Percentiles rank a stretch among this genome's conserved stretches.
Evolutionary conservation across 192 early-diverging fungal genomes (phyloP).

Genomic region (Backusella luteola): DNA sequence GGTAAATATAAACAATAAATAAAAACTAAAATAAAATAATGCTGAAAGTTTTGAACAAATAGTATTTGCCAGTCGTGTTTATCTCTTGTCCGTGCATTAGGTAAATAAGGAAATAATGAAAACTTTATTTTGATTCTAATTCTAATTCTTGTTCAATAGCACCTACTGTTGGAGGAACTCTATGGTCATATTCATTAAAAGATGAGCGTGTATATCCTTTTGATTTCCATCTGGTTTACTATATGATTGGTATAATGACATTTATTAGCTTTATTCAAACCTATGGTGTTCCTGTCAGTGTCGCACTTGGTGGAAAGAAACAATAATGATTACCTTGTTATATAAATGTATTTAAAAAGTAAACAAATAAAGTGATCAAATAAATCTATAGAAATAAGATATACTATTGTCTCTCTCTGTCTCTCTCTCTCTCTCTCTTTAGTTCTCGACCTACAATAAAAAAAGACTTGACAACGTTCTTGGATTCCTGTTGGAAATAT

Average conservation of each 20-base stretch:
- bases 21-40: background rate
- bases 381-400: background rate
- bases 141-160: slow-evolving; percentile 40
- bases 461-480: background rate
- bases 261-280: slow-evolving; percentile 39
- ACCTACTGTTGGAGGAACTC: slow-evolving; percentile 50
- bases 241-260: slow-evolving; percentile 43
- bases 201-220: slow-evolving; percentile 49
- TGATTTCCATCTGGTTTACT: slow-evolving; percentile 53
- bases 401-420: too few relatives aligned
- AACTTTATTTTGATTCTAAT: slow-evolving; percentile 1
- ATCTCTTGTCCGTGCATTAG: slow-evolving; percentile 38
- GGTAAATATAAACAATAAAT: slow-evolving; percentile 12
- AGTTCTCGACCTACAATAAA: background rate
- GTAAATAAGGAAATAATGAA: slow-evolving; percentile 7
- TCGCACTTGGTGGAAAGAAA: background rate
- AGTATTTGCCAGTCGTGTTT: slow-evolving; percentile 51
- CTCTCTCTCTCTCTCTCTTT: too few relatives aligned
- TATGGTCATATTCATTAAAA: slow-evolving; percentile 56
- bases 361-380: background rate
- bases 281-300: slow-evolving; percentile 28
- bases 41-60: background rate
- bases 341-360: background rate
- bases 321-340: background rate
- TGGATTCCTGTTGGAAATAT: background rate